Base-by-base conservation (phyloP, 495 filamentous ascomycete species). In the Aspergillus cristatus region DNA sequence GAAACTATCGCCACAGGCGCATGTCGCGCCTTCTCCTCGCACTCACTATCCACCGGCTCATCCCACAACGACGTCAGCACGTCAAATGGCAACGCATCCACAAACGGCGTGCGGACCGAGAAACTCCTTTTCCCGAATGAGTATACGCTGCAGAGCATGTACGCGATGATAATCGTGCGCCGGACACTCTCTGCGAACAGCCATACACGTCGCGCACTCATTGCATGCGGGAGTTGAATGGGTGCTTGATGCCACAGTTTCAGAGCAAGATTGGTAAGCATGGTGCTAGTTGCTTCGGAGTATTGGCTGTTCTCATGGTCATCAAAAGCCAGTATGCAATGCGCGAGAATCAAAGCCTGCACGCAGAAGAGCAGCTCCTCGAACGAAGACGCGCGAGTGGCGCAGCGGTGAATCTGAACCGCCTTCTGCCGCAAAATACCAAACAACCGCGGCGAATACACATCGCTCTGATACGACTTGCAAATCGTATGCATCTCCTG, bases 101-200 rank as follows among this genome's bases (percentile, higher is more conserved):
- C 43, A 26, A 58, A 61, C 16, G 52, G 57, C 3, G 60, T 63
- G 3, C 66, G 65, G 30, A 56, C 53, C 0, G 60, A 59, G 34
- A 53, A 68, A 6, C 64, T 62, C 18, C 53, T 35, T 26, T 54
- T 69, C 16, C 60, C 51, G 14, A 62, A 44, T 1, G 55, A 58
- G 40, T 66, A 70, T 4, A 58, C 54, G 25, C 58, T 63, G 15
- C 44, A 42, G 3, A 68, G 38, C 39, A 65, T 54, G 18, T 56
- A 53, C 18, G 46, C 46, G 22, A 67, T 50, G 17, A 66, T 60
- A 28, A 68, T 58, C 0, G 63, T 68, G 6, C 66, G 58, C 0
- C 69, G 57, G 4, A 68, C 60, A 32, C 55, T 65, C 40, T 71
- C 69, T 4, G 50, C 61, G 16, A 70, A 50, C 6, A 73, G 44